Conservation (phyloP, 345 rosid species). For the Dipteronia sinensis region DNA sequence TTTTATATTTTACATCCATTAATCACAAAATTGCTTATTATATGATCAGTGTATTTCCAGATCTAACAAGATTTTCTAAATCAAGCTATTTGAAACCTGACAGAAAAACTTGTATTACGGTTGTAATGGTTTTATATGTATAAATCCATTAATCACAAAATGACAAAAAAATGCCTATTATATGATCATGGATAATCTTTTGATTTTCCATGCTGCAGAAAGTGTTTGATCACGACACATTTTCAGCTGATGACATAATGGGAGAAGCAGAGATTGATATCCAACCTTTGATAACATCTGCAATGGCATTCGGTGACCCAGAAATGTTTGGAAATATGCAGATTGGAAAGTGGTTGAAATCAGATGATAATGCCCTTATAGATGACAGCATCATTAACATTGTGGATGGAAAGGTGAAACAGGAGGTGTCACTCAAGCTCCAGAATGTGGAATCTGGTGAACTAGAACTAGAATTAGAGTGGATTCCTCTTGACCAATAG, state of each 20-base stretch:
- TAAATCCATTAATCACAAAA: no score
- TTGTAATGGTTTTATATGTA: not conserved
- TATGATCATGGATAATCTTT: not conserved
- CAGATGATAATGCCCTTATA: slow-evolving; percentile 82
- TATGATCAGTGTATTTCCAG: no score
- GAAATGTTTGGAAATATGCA: slow-evolving; percentile 93
- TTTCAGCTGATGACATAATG: slow-evolving; percentile 98
- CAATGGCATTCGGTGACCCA: slow-evolving; percentile 93
- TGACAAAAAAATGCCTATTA: no score
- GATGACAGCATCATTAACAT: slow-evolving; percentile 87
- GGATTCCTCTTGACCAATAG: slow-evolving; percentile 81
- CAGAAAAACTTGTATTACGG: no score
- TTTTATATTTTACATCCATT: not conserved
- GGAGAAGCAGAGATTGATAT: slow-evolving; percentile 95
- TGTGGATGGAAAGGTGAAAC: slow-evolving; percentile 88
- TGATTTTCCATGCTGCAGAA: slow-evolving; percentile 46
- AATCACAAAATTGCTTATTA: not conserved
- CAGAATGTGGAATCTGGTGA: slow-evolving; percentile 97
- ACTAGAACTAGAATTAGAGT: slow-evolving; percentile 71
- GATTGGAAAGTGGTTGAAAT: slow-evolving; percentile 93
- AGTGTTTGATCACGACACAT: slow-evolving; percentile 85
- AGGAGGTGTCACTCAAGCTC: slow-evolving; percentile 70
- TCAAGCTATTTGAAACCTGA: not conserved
- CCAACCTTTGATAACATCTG: slow-evolving; percentile 87
- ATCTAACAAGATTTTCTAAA: not conserved